Evolutionary conservation across 352 stramenopile genomes (phyloP).

Genomic region (Labyrinthula sp.): DNA sequence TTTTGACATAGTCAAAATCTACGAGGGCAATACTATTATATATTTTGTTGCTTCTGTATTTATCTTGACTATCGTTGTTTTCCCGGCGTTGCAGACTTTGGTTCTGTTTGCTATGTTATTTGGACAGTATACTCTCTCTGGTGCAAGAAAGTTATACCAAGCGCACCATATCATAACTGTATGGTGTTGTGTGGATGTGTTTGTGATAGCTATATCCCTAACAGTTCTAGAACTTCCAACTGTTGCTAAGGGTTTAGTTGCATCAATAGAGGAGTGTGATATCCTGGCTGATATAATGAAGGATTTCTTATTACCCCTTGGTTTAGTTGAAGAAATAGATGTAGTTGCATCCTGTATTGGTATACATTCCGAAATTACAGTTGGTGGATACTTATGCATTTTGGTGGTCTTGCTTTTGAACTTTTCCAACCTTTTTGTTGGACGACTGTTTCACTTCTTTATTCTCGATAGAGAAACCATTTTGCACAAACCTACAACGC

Average conservation of each 20-base stretch:
- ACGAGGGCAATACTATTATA: not conserved
- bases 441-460: too few relatives aligned
- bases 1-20: conserved; percentile 10
- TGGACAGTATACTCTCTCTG: conserved; percentile 7
- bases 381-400: not conserved
- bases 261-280: conserved; percentile 10
- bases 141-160: conserved; percentile 12
- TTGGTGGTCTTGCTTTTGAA: not conserved
- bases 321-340: conserved; percentile 25
- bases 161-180: conserved; percentile 12
- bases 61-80: conserved; percentile 20
- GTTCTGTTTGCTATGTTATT: conserved; percentile 8
- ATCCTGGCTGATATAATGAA: conserved; percentile 8
- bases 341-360: conserved; percentile 13
- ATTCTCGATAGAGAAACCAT: too few relatives aligned
- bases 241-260: conserved; percentile 3
- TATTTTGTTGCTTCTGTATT: conserved; percentile 20
- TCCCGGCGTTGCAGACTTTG: conserved; percentile 18
- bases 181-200: conserved; percentile 23
- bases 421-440: not conserved
- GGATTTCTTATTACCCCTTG: conserved; percentile 8
- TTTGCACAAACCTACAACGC: too few relatives aligned
- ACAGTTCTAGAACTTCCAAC: conserved; percentile 17
- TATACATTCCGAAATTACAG: not conserved
- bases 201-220: conserved; percentile 19